A percentile compares a stretch with the other conserved stretches of the same genome.
Evolutionary conservation across 2,329 filamentous ascomycete species (phyloP).

Genomic region (Aspergillus ruber): DNA sequence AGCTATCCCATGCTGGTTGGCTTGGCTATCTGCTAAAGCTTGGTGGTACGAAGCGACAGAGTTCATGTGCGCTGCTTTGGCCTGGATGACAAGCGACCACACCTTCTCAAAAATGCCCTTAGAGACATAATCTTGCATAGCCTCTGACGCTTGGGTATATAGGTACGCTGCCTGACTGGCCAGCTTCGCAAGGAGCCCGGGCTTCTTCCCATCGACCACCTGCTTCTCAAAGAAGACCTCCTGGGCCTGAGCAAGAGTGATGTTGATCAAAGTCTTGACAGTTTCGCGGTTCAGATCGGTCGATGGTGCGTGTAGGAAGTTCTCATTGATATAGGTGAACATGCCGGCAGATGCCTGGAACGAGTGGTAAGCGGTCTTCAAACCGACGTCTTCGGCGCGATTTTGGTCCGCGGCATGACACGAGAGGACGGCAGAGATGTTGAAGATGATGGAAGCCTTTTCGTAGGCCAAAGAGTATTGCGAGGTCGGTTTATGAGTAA

Average conservation of each 20-base stretch:
- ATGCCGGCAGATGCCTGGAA: slow-evolving; percentile 98
- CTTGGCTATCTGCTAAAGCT: slow-evolving; percentile 82
- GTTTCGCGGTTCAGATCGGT: slow-evolving; percentile 94
- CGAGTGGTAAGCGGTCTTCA: slow-evolving; percentile 96
- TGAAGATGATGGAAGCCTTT: slow-evolving; percentile 98
- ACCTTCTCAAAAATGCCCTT: slow-evolving; percentile 91
- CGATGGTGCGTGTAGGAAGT: slow-evolving; percentile 93
- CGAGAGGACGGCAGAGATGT: slow-evolving; percentile 93
- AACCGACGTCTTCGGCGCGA: slow-evolving; percentile 79
- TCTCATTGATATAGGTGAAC: slow-evolving; percentile 99
- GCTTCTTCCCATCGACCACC: slow-evolving; percentile 84
- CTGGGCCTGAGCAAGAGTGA: slow-evolving; percentile 93
- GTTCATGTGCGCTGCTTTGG: slow-evolving; percentile 74
- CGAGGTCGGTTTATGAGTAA: slow-evolving; percentile 93
- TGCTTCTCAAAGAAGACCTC: slow-evolving; percentile 98
- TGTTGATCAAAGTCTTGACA: slow-evolving; percentile 84
- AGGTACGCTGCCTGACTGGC: slow-evolving; percentile 85
- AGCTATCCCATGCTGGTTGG: slow-evolving; percentile 76
- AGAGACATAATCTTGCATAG: slow-evolving; percentile 84
- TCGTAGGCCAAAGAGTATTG: slow-evolving; percentile 97
- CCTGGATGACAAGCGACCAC: slow-evolving; percentile 67
- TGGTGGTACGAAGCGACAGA: slow-evolving; percentile 93
- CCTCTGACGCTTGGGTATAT: slow-evolving; percentile 81
- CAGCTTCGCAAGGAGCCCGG: slow-evolving; percentile 83
- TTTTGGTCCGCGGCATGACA: slow-evolving; percentile 93